Base-by-base conservation (phyloP, 495 filamentous ascomycete genomes). In the Lophiotrema nucula region DNA sequence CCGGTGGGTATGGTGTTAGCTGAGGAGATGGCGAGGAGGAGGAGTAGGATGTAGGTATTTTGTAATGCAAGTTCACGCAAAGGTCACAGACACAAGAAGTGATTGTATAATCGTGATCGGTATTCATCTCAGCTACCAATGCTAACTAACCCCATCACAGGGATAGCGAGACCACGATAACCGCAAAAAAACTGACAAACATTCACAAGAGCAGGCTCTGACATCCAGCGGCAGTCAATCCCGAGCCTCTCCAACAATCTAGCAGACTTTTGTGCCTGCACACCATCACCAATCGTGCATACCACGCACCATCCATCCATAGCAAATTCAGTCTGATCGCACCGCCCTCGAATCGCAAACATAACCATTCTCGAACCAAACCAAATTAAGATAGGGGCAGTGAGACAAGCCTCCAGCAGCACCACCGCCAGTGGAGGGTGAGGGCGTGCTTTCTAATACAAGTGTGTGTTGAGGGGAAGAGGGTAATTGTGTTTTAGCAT, bases 1-100 rank as follows among this genome's bases (percentile, higher is more conserved):
- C 58, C 60, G 23, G 75, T 73, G 41, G 80, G 82, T 2, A 69
- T 86, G 53, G 66, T 78, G 19, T 68, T 88, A 55, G 72, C 70
- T n/a, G 75, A 79, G 1, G 80, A 81, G 60, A 50, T 82, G 64
- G 67, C 37, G 6, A 79, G n/a, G 72, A 67, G 48, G 49, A 39
- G 24, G 5, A 56, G 10, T 21, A 18, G 18, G 19, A 21, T 15
- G 8, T 35, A 8, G 31, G 15, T 35, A 15, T 35, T 35, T 35
- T 35, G 31, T 35, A 8, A 35, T 35, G 15, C 31, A 35, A 35
- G 8, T 35, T 8, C 8, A 35, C 31, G 15, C 31, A 35, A 35
- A 15, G 8, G 15, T 35, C 8, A 15, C 15, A 35, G 31, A 35
- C n/a, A n/a, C n/a, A n/a, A 35, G 31, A 35, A 8, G 15, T 8